Conservation (phyloP, 768 basidiomycete genomes). For the Boletus bicolor region DNA sequence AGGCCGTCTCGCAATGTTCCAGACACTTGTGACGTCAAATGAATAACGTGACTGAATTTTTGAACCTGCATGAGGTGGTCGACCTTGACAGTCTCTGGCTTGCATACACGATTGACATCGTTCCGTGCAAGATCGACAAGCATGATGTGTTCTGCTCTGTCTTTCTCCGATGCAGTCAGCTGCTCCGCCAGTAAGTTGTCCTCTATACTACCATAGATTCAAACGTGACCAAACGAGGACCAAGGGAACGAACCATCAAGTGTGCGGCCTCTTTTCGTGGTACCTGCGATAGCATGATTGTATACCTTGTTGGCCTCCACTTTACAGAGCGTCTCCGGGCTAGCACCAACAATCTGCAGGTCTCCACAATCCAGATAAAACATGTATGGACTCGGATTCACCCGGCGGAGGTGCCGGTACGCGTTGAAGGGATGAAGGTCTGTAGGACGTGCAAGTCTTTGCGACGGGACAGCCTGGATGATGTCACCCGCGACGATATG, state of each 20-base stretch:
- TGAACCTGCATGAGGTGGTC: constrained; percentile 92
- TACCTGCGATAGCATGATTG: constrained; percentile 98
- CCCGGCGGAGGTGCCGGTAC: constrained; percentile 87
- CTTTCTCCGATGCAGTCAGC: constrained; percentile 84
- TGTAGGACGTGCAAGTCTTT: constrained; percentile 83
- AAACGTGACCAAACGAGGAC: not conserved
- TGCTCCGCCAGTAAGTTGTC: constrained; percentile 74
- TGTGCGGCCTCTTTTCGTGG: constrained; percentile 82
- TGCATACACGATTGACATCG: constrained; percentile 97
- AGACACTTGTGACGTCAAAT: constrained; percentile 93
- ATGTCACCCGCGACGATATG: constrained; percentile 97
- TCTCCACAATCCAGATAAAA: constrained; percentile 95
- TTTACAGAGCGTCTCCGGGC: constrained; percentile 96
- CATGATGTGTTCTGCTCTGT: constrained; percentile 98
- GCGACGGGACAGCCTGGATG: constrained; percentile 97
- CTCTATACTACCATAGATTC: constrained; percentile 53
- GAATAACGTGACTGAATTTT: constrained; percentile 97
- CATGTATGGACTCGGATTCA: constrained; percentile 99
- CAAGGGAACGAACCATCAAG: constrained; percentile 61
- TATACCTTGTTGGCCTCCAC: constrained; percentile 88
- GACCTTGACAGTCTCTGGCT: constrained; percentile 92
- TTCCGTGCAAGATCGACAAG: constrained; percentile 96
- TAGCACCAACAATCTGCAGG: constrained; percentile 94
- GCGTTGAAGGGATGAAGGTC: constrained; percentile 94
- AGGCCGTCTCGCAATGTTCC: constrained; percentile 78